Conservation (phyloP, 331 rosid species). For the Phaseolus coccineus region DNA sequence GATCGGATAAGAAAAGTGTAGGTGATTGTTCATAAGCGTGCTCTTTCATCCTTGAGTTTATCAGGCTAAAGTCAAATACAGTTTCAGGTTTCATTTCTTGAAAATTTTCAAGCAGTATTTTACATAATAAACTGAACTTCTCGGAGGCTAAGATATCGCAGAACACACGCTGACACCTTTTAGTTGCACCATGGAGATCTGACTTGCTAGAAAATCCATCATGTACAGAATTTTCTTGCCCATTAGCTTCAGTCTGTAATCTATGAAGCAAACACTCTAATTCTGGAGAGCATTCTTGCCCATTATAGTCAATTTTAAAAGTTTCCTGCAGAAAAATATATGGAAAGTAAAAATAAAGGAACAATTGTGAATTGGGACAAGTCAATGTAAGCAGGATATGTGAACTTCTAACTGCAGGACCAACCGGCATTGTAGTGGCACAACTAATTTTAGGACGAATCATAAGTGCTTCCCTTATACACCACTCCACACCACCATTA, state of each 20-base stretch:
- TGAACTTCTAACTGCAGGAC: slow-evolving; percentile 47
- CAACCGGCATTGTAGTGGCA: slow-evolving; percentile 52
- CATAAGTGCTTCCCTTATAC: slow-evolving; percentile 62
- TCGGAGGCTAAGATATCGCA: slow-evolving; percentile 68
- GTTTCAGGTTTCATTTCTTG: slow-evolving; percentile 77
- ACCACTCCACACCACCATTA: slow-evolving; percentile 62
- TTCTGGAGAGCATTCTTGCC: slow-evolving; percentile 48
- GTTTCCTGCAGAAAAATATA: slow-evolving; percentile 56
- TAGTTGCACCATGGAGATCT: slow-evolving; percentile 47
- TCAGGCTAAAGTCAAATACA: slow-evolving; percentile 70
- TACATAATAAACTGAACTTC: slow-evolving; percentile 74
- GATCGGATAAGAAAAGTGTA: slow-evolving; percentile 76
- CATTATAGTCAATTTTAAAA: slow-evolving; percentile 52
- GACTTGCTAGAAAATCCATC: slow-evolving; percentile 60
- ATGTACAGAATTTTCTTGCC: slow-evolving; percentile 50
- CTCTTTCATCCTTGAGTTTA: slow-evolving; percentile 75
- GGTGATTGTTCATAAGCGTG: slow-evolving; percentile 80
- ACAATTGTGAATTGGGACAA: slow-evolving; percentile 21
- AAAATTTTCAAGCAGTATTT: slow-evolving; percentile 69
- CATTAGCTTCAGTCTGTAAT: slow-evolving; percentile 56
- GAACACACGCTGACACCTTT: slow-evolving; percentile 65
- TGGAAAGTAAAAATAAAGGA: slow-evolving; percentile 24
- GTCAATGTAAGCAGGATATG: slow-evolving; percentile 33
- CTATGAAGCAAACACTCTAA: slow-evolving; percentile 45
- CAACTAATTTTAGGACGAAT: slow-evolving; percentile 46